Percentiles rank a stretch among this genome's conserved stretches.
phyloP scores from a whole-genome alignment of 2,329 filamentous ascomycete genomes.

The Geoglossum cookeanum region DNA sequence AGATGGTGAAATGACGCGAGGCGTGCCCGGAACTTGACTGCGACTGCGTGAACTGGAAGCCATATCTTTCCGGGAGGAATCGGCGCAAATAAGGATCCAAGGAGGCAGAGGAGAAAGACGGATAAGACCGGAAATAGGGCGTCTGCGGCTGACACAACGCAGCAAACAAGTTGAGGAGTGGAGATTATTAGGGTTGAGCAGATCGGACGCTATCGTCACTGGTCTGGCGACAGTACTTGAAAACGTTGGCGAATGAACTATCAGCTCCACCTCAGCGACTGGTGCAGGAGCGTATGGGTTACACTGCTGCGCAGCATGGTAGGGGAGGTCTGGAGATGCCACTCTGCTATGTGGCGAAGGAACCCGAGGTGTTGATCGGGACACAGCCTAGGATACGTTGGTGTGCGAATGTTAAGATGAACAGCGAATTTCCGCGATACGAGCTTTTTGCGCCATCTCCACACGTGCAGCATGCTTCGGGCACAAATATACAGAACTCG shows the following conservation, averaged over 20 bases:
- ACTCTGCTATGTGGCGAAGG: background rate
- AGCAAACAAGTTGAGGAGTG: constrained; percentile 29
- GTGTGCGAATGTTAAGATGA: background rate
- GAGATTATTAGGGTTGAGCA: constrained; percentile 20
- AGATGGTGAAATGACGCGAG: constrained; percentile 77
- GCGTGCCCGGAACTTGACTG: constrained; percentile 48
- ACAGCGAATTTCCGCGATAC: background rate
- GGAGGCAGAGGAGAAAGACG: constrained; percentile 37
- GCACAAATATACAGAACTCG: background rate
- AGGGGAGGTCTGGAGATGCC: constrained; percentile 11
- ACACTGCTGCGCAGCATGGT: constrained; percentile 36
- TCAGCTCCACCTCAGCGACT: constrained; percentile 35
- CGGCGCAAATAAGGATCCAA: constrained; percentile 20
- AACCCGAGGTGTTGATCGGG: background rate
- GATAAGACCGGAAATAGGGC: constrained; percentile 37
- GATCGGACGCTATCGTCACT: constrained; percentile 11
- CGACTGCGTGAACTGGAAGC: constrained; percentile 11
- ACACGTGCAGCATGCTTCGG: background rate
- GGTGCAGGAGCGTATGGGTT: constrained; percentile 26
- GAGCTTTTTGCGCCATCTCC: background rate
- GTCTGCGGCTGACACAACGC: constrained; percentile 28
- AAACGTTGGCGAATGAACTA: constrained; percentile 21
- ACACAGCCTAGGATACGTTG: background rate
- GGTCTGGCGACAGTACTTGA: constrained; percentile 10
- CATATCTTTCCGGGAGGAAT: background rate